A percentile compares a stretch with the other conserved stretches of the same genome.
These are phyloP conservation scores for Talaromyces sp. DNA, from an alignment of 2,329 filamentous ascomycete genomes.

Conservation along the genomic window DNA sequence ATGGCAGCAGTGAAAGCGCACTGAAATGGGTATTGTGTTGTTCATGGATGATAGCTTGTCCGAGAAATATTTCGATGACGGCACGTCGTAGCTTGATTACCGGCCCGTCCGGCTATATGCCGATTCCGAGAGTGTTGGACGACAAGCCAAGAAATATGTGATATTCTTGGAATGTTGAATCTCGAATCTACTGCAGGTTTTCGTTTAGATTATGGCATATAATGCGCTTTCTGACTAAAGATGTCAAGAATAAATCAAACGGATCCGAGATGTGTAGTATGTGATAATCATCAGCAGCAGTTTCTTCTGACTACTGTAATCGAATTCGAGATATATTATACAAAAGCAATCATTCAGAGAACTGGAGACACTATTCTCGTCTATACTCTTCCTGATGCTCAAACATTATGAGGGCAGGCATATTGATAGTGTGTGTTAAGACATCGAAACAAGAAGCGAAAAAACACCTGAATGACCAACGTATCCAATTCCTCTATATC, in stretches of 20 bases:
- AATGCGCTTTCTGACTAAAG: neutral
- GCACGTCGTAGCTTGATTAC: neutral
- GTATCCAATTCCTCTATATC: neutral
- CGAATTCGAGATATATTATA: neutral
- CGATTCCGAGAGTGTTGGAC: neutral
- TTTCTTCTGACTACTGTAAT: neutral
- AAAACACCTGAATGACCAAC: conserved; percentile 1
- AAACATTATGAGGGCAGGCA: neutral
- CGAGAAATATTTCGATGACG: neutral
- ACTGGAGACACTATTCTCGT: neutral
- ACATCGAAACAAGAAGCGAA: neutral
- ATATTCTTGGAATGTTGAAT: neutral
- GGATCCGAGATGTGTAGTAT: neutral
- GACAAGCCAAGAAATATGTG: neutral
- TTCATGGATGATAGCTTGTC: neutral
- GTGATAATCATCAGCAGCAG: neutral
- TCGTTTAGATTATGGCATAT: neutral
- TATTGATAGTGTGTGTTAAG: neutral
- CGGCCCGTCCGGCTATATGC: neutral
- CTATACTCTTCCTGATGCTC: neutral
- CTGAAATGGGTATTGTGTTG: neutral
- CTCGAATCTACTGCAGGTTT: neutral
- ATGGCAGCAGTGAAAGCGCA: no score
- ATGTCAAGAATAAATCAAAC: neutral
- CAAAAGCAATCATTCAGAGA: neutral